Percentiles rank a stretch among this genome's conserved stretches.
phyloP scores from a whole-genome alignment of 495 filamentous ascomycete species.

The Penicillium robsamsonii region DNA sequence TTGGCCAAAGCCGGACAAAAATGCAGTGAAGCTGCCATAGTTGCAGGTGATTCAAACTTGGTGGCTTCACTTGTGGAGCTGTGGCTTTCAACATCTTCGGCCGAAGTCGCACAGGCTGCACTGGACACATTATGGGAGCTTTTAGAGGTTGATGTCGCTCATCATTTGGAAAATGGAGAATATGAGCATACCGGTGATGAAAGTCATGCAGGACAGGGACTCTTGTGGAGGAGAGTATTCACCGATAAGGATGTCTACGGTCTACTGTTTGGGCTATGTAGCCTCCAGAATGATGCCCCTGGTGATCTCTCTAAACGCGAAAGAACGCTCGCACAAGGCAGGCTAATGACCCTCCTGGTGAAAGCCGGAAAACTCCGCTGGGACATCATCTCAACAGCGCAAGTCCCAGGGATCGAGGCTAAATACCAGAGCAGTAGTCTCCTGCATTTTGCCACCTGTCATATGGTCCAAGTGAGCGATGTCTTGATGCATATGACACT shows the following conservation, averaged over 20 bases:
- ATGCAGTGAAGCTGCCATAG: slow-evolving; percentile 62
- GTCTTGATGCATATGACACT: slow-evolving; percentile 77
- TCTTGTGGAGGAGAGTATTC: slow-evolving; percentile 73
- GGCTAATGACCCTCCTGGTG: slow-evolving; percentile 68
- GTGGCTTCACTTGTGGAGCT: slow-evolving; percentile 60
- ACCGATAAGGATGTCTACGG: slow-evolving; percentile 63
- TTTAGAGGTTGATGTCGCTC: slow-evolving; percentile 61
- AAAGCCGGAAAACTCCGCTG: slow-evolving; percentile 65
- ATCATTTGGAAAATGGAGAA: slow-evolving; percentile 44
- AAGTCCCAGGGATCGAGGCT: slow-evolving; percentile 59
- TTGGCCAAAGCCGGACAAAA: slow-evolving; percentile 66
- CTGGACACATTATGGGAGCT: slow-evolving; percentile 65
- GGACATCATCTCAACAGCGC: slow-evolving; percentile 54
- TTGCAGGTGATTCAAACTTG: slow-evolving; percentile 62
- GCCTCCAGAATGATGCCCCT: slow-evolving; percentile 41
- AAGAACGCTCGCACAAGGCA: slow-evolving; percentile 73
- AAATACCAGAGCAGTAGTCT: slow-evolving; percentile 57
- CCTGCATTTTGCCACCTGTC: slow-evolving; percentile 68
- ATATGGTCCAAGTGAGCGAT: slow-evolving; percentile 74
- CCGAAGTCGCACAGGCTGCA: slow-evolving; percentile 71
- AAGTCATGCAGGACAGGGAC: slow-evolving; percentile 56
- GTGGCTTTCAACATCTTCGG: slow-evolving; percentile 70
- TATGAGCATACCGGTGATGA: slow-evolving; percentile 35
- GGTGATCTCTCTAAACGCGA: slow-evolving; percentile 55
- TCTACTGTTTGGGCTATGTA: slow-evolving; percentile 61